A percentile compares a stretch with the other conserved stretches of the same genome.
Conservation (phyloP, 2,329 filamentous ascomycete species). For the Arthrobotrys conoides region DNA sequence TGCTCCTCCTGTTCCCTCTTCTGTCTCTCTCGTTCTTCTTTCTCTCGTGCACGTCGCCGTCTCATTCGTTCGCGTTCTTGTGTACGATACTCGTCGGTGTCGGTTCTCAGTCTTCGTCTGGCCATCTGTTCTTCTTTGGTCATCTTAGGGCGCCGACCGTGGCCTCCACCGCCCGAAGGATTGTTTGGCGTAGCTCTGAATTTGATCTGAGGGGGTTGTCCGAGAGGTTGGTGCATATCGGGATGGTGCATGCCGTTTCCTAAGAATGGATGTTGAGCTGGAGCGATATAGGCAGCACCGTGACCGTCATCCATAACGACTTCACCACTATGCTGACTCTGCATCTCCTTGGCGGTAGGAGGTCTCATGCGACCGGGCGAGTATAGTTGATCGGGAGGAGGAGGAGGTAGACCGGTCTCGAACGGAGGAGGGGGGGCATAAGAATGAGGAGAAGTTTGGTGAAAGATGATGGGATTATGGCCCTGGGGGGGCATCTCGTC, state of each 20-base stretch:
- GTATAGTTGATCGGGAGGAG: slow-evolving; percentile 37
- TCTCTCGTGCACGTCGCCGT: slow-evolving; percentile 51
- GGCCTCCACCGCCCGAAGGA: slow-evolving; percentile 36
- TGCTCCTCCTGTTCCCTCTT: slow-evolving; percentile 56
- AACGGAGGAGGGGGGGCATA: slow-evolving; percentile 52
- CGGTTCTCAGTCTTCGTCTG: slow-evolving; percentile 47
- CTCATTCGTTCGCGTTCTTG: slow-evolving; percentile 58
- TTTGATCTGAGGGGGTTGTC: slow-evolving; percentile 58
- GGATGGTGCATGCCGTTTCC: slow-evolving; percentile 59
- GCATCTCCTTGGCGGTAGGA: slow-evolving; percentile 50
- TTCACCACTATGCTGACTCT: slow-evolving; percentile 53
- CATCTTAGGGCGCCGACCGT: slow-evolving; percentile 56
- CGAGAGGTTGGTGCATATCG: slow-evolving; percentile 56
- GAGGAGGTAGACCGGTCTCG: slow-evolving; percentile 24
- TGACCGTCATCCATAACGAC: slow-evolving; percentile 60
- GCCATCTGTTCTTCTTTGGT: slow-evolving; percentile 60
- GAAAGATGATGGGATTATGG: slow-evolving; percentile 57
- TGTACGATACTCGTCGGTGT: slow-evolving; percentile 59
- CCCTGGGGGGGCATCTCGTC: slow-evolving; percentile 56
- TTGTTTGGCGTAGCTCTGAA: slow-evolving; percentile 53
- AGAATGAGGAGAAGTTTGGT: slow-evolving; percentile 57
- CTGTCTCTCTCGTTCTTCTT: slow-evolving; percentile 46
- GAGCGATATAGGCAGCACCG: slow-evolving; percentile 57
- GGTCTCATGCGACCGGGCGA: slow-evolving; percentile 49
- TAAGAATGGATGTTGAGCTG: slow-evolving; percentile 57